Evolutionary conservation across 441 rosid species (phyloP), one percentile per base, ranked within the genome.

Genomic region (Populus hybrid): DNA sequence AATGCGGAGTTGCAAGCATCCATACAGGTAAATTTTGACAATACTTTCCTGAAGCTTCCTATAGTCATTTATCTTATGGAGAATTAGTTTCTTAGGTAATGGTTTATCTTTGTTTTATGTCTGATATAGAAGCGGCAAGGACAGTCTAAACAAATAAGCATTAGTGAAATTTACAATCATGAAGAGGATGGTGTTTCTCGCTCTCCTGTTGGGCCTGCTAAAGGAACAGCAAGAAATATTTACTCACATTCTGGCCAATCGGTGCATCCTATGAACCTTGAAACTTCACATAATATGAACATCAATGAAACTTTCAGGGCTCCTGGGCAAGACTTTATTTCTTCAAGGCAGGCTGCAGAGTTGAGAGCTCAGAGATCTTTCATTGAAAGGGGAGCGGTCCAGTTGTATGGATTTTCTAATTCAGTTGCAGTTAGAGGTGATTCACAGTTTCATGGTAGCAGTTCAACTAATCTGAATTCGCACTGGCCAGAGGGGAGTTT

Each of bases 381-480:
- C 73, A 77, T 74, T 16, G 83, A 86, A 50, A 84, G 76, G 0
- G 87, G 87, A 28, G 86, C 87, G 64, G 20, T 16, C 56, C 84
- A 86, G 6, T 74, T 91, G 74, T 89, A 92, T 73, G 86, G 90
- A 86, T 92, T 87, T 82, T 89, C 98, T 68, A 92, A 86, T 83
- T 92, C 96, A 2, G 86, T 92, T 79, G 94, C 91, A 31, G 81
- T 78, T 40, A 87, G 96, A 86, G 93, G 90, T 69, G 76, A 81
- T 64, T 87, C 97, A n/a, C 87, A 83, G 68, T 82, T 89, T 65
- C 89, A 88, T 81, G 84, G 83, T 72, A 73, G 83, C 76, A 82
- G 85, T 76, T 87, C 80, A 74, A 73, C 78, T 9, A 71, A 73
- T 65, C 76, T 56, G 21, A 82, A 81, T 68, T 64, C 76, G 24